Percentiles rank a stretch among this genome's conserved stretches.
Conservation (phyloP, 257 asterid genomes). For the Sherardia arvensis region DNA sequence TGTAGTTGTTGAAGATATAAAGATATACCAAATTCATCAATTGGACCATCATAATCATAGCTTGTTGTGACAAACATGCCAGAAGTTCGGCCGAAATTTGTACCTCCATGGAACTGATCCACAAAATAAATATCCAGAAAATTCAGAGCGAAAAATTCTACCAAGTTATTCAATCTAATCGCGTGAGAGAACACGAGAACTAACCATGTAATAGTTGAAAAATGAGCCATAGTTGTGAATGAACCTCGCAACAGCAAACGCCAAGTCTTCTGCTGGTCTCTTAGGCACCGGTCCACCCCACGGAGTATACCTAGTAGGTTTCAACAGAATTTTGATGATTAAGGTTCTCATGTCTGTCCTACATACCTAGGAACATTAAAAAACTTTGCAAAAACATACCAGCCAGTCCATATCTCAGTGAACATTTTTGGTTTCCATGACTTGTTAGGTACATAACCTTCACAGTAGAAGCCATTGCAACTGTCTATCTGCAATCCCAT, state of each 20-base stretch:
- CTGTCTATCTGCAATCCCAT: constrained; percentile 54
- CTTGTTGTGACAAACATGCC: constrained; percentile 82
- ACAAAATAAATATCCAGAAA: constrained; percentile 7
- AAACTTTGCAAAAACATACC: constrained; percentile 17
- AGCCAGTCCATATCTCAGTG: constrained; percentile 92
- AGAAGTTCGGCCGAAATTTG: constrained; percentile 72
- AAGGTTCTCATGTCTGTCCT: not conserved
- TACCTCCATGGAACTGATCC: constrained; percentile 81
- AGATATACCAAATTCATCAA: constrained; percentile 69
- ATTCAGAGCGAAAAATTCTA: not conserved
- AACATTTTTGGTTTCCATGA: constrained; percentile 90
- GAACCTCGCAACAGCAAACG: constrained; percentile 80
- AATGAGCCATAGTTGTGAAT: constrained; percentile 81
- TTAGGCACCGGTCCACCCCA: constrained; percentile 29
- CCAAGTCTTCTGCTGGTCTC: constrained; percentile 86
- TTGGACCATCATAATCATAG: constrained; percentile 88
- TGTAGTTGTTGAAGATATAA: not conserved
- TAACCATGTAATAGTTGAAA: constrained; percentile 91
- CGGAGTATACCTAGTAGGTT: not conserved
- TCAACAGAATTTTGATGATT: not conserved
- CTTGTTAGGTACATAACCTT: constrained; percentile 59
- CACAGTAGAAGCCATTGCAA: constrained; percentile 90
- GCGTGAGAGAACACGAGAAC: constrained; percentile 4
- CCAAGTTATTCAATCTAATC: constrained; percentile 4
- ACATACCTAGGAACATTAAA: not conserved